These are phyloP conservation scores for Albugo candida DNA, from an alignment of 352 stramenopile genomes.

Conservation along the genomic window DNA sequence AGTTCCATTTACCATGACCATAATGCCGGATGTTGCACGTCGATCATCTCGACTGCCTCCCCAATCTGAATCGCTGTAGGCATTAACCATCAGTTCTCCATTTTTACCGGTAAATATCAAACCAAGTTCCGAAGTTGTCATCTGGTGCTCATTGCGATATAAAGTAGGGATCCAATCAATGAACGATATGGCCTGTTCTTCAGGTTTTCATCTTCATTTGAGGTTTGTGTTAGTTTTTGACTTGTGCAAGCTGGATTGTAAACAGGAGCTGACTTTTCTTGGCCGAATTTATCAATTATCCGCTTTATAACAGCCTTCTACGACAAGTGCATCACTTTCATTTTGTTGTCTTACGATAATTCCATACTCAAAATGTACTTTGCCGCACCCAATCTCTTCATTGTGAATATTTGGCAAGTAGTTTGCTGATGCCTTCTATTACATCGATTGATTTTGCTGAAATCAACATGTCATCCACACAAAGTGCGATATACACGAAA, in stretches of 20 bases:
- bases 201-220: not conserved
- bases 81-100: not conserved
- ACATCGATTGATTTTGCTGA: conserved; percentile 2
- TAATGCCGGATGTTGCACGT: conserved; percentile 6
- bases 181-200: not conserved
- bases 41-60: conserved; percentile 7
- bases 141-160: not conserved
- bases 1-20: conserved; percentile 9
- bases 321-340: conserved; percentile 9
- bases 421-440: conserved; percentile 3
- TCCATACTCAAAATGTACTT: conserved; percentile 14
- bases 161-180: no score
- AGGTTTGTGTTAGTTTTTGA: not conserved
- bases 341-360: conserved; percentile 5
- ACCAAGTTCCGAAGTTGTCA: not conserved
- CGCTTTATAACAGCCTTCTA: conserved; percentile 10
- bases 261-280: no score
- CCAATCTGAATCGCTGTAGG: conserved; percentile 10
- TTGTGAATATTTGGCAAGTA: conserved; percentile 3
- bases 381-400: conserved; percentile 6
- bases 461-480: conserved; percentile 9
- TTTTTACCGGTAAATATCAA: not conserved
- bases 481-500: conserved; percentile 7
- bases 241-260: not conserved
- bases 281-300: not conserved